Base-by-base conservation (phyloP, 148 eudicot genomes). In the Cornus suecica region DNA sequence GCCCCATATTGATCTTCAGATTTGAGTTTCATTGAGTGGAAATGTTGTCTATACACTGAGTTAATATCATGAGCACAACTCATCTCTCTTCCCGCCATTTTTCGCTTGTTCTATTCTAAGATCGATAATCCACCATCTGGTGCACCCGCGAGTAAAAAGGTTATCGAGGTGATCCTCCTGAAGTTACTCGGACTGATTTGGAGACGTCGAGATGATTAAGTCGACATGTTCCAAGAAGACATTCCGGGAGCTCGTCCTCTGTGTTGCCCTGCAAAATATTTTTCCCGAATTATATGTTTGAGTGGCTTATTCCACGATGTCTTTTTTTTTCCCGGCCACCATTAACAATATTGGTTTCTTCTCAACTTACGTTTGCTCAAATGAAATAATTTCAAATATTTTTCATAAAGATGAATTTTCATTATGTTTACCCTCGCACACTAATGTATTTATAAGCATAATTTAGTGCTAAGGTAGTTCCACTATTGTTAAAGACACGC, bases 211-310 rank as follows among this genome's bases (percentile, higher is more conserved):
- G 78, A 76, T 86, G 87, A 78, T 92, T 90, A 9, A 92, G 83
- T 4, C 92, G 88, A 76, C 93, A 92, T 28, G 90, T 90, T 64
- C 97, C 97, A 1, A 92, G 90, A 66, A 92, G 88, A 51, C 29
- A 52, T 76, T 92, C 97, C 22, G 97, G 97, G 41, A 92, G 90
- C 77, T 92, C 97, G 26, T 88, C 93, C 29, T 76, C 58, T 6
- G 90, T 87, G 72, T 90, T 81, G 18, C 86, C 97, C 97, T 92
- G 85, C 70, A 79, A 70, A 81, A 37, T 8, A 10, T 2, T 30
- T 11, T 25, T 76, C 34, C n/a, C 7, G 18, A 23, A 24, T 60
- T 60, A 28, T 31, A 68, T 51, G 71, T 5, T 29, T 11, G 22
- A 60, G 63, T 8, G 29, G 42, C 65, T 27, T 26, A 24, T 61